Percentiles rank a stretch among this genome's conserved stretches.
phyloP scores from a whole-genome alignment of 2,329 filamentous ascomycete species.

The Calonectria multiphialidica region DNA sequence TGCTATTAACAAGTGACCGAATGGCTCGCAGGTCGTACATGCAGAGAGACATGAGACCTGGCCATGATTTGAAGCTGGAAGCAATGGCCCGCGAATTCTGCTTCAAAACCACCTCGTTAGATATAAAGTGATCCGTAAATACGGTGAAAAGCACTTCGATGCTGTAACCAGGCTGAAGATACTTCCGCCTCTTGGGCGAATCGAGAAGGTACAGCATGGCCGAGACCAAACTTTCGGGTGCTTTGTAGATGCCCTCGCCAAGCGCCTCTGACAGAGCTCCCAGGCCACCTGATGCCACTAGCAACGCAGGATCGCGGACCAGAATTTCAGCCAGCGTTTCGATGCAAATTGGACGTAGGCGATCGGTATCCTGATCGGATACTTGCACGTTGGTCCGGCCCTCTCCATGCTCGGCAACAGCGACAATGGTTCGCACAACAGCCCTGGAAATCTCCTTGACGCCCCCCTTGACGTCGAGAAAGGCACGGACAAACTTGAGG shows the following conservation, averaged over 20 bases:
- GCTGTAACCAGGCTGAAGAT: slow-evolving; percentile 88
- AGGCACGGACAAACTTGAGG: slow-evolving; percentile 94
- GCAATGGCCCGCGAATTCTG: slow-evolving; percentile 94
- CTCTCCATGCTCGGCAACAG: slow-evolving; percentile 89
- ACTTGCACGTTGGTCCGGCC: slow-evolving; percentile 81
- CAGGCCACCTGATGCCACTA: slow-evolving; percentile 87
- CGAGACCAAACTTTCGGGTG: slow-evolving; percentile 87
- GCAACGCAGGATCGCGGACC: slow-evolving; percentile 83
- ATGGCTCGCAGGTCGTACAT: slow-evolving; percentile 91
- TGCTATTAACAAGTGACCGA: slow-evolving; percentile 78
- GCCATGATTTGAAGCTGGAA: slow-evolving; percentile 93
- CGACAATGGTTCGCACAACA: slow-evolving; percentile 89
- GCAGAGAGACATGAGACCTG: slow-evolving; percentile 87
- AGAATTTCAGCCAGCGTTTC: slow-evolving; percentile 94
- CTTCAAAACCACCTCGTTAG: slow-evolving; percentile 75
- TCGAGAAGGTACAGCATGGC: slow-evolving; percentile 94
- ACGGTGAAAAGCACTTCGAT: slow-evolving; percentile 90
- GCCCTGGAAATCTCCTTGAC: slow-evolving; percentile 88
- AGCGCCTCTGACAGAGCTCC: slow-evolving; percentile 91
- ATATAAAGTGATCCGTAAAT: slow-evolving; percentile 84
- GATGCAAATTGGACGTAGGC: slow-evolving; percentile 89
- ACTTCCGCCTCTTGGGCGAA: slow-evolving; percentile 82
- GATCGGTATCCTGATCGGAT: slow-evolving; percentile 82
- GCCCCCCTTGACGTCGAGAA: slow-evolving; percentile 94
- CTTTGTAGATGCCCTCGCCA: slow-evolving; percentile 90